Percentiles rank a stretch among this genome's conserved stretches.
Conservation (phyloP, 768 basidiomycete species). For the Leucocoprinus birnbaumii region DNA sequence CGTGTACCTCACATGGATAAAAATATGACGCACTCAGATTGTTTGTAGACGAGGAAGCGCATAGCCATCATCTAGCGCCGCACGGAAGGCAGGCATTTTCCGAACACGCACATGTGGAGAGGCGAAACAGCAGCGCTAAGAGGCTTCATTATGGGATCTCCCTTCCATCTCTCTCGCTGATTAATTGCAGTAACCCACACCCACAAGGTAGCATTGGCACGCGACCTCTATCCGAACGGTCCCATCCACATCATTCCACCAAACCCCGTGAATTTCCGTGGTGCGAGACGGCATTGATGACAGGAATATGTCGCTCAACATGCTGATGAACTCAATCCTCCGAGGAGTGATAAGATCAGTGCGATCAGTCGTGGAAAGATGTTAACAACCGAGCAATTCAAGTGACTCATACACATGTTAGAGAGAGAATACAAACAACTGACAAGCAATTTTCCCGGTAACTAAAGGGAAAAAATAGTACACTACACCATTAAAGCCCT, state of each 20-base stretch:
- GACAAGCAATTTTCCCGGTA: not conserved
- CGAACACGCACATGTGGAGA: not conserved
- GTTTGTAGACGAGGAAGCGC: not conserved
- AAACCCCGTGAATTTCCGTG: no score
- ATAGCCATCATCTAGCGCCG: not conserved
- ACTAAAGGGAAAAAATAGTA: not conserved
- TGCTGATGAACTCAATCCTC: no score
- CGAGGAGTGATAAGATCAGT: not conserved
- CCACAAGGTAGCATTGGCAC: not conserved
- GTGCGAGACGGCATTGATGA: no score
- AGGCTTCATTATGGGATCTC: not conserved
- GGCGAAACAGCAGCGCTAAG: slow-evolving; percentile 1
- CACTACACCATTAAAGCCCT: slow-evolving; percentile 32
- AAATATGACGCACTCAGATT: not conserved
- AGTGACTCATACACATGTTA: no score
- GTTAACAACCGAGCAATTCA: no score
- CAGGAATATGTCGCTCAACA: no score
- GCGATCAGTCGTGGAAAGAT: not conserved
- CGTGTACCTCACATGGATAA: not conserved
- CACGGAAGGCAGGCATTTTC: not conserved
- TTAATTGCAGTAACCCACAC: not conserved
- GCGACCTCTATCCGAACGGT: not conserved
- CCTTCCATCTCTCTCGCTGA: not conserved
- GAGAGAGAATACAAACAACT: not conserved
- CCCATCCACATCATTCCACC: not conserved